A percentile compares a stretch with the other conserved stretches of the same genome.
Conservation (phyloP, 768 basidiomycete species). For the Daedaleopsis nitida region DNA sequence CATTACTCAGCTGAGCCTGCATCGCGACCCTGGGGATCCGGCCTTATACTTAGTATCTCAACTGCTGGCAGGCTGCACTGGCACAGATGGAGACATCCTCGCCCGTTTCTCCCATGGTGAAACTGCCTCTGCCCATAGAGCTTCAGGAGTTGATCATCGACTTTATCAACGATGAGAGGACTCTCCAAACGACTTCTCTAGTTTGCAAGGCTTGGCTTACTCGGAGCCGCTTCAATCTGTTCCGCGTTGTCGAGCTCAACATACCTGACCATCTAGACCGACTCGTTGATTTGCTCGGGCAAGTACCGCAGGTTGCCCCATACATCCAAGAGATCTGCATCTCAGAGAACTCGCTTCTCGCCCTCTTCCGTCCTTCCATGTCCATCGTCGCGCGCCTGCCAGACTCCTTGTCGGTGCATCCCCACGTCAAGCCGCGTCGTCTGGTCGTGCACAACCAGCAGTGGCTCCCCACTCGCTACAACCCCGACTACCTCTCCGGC, state of each 20-base stretch:
- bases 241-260: slow-evolving; percentile 10
- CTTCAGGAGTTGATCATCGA: slow-evolving; percentile 19
- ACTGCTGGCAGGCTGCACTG: too few species aligned
- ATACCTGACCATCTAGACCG: slow-evolving; percentile 8
- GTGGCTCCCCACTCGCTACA: slow-evolving; percentile 16
- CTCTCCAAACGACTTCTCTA: slow-evolving; percentile 9
- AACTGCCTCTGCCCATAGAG: slow-evolving; percentile 11
- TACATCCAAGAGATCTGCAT: slow-evolving; percentile 19
- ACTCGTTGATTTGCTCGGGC: slow-evolving; percentile 4
- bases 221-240: slow-evolving; percentile 18
- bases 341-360: slow-evolving; percentile 15
- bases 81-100: too few species aligned
- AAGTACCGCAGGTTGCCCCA: slow-evolving; percentile 8
- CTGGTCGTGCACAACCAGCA: slow-evolving; percentile 8
- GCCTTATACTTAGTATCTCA: too few species aligned
- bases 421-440: slow-evolving; percentile 1
- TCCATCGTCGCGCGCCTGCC: slow-evolving; percentile 12
- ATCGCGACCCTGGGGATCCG: too few species aligned
- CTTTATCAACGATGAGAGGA: slow-evolving; percentile 15
- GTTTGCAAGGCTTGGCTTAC: slow-evolving; percentile 18
- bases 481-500: slow-evolving; percentile 5
- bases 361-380: slow-evolving; percentile 10
- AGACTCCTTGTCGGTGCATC: neutral
- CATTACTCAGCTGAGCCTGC: too few species aligned
- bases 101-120: neutral